A percentile compares a stretch with the other conserved stretches of the same genome.
phyloP scores from a whole-genome alignment of 75 land plant genomes.

The Sequoia sempervirens region DNA sequence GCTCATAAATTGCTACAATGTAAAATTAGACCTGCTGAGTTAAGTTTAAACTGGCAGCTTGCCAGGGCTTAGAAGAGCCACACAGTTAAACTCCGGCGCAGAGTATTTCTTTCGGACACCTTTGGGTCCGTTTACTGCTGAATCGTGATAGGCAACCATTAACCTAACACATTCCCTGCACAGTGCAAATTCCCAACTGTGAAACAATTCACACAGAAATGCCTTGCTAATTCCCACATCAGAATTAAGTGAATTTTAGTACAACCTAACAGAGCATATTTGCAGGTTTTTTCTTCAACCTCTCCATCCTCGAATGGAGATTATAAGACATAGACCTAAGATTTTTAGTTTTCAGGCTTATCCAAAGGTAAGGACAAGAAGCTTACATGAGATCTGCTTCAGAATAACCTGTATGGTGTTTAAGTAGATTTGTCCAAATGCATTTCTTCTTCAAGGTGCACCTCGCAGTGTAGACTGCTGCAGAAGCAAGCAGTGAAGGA shows the following conservation, averaged over 20 bases:
- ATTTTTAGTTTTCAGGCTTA: no score
- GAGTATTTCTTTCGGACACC: slow-evolving; percentile 23
- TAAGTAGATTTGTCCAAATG: slow-evolving; percentile 38
- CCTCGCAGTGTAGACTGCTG: slow-evolving; percentile 62
- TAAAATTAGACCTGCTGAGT: not conserved
- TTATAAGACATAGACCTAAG: no score
- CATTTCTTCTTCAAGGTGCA: slow-evolving; percentile 25
- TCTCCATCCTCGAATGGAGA: no score
- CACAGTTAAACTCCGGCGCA: slow-evolving; percentile 6
- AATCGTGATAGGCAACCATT: slow-evolving; percentile 17
- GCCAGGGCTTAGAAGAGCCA: slow-evolving; percentile 3
- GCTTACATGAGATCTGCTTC: slow-evolving; percentile 49
- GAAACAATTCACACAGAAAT: no score
- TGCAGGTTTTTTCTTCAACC: no score
- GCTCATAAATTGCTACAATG: no score
- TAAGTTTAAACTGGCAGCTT: slow-evolving; percentile 3
- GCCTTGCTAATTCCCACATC: not conserved
- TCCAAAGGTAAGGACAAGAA: no score
- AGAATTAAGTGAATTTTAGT: not conserved
- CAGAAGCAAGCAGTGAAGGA: slow-evolving; percentile 63
- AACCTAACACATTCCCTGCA: slow-evolving; percentile 25
- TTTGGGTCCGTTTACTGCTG: slow-evolving; percentile 1
- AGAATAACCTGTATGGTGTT: slow-evolving; percentile 37
- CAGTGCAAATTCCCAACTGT: not conserved
- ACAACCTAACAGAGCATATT: not conserved